A percentile compares a stretch with the other conserved stretches of the same genome.
Evolutionary conservation across 805 yeast genomes (phyloP).

Genomic region (Zygoascus ofunaensis): DNA sequence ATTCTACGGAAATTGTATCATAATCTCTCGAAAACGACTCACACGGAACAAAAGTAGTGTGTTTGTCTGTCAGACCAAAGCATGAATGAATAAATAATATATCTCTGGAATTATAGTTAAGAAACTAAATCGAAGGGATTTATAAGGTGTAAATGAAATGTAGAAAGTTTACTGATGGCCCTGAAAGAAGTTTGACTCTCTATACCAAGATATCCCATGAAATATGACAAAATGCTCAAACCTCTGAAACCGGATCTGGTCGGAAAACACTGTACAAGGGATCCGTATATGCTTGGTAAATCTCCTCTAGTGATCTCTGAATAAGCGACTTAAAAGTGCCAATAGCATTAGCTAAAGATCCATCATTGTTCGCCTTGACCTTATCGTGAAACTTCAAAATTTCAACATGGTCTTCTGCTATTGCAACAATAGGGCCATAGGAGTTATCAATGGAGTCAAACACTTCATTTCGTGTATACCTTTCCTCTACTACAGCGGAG

Average conservation of each 20-base stretch:
- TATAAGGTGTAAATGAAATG: too few relatives aligned
- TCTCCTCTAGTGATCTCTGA: not conserved
- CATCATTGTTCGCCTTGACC: not conserved
- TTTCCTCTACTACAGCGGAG: not conserved
- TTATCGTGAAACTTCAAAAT: not conserved
- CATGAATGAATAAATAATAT: too few relatives aligned
- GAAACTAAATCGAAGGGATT: too few relatives aligned
- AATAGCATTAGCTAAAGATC: too few relatives aligned
- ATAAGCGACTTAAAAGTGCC: too few relatives aligned
- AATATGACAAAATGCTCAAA: too few relatives aligned
- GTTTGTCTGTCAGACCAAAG: too few relatives aligned
- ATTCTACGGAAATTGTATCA: too few relatives aligned
- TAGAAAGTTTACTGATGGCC: too few relatives aligned
- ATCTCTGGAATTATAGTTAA: too few relatives aligned
- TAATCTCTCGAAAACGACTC: too few relatives aligned
- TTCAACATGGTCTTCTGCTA: not conserved
- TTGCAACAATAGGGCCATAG: not conserved
- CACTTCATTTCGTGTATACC: not conserved
- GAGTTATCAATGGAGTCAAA: not conserved
- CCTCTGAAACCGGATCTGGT: not conserved
- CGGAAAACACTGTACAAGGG: not conserved
- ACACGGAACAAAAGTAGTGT: too few relatives aligned
- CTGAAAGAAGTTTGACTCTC: not conserved
- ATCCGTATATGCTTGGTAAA: not conserved
- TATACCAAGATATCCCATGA: not conserved